These are phyloP conservation scores for Fusarium luffae DNA, from an alignment of 2,329 filamentous ascomycete genomes.

Conservation along the genomic window DNA sequence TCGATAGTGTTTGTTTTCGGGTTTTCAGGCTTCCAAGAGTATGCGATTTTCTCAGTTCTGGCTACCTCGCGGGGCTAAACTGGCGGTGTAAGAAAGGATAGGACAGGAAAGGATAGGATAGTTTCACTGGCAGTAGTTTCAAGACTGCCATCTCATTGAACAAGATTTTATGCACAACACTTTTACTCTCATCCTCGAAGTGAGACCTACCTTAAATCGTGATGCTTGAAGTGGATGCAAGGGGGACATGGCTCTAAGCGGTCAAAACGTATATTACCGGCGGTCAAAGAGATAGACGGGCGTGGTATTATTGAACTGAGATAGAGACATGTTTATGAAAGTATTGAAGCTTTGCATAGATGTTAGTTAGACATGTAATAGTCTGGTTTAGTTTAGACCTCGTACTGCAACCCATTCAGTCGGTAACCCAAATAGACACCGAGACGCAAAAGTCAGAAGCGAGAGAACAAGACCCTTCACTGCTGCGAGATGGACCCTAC, in stretches of 20 bases:
- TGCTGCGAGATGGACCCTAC: not conserved
- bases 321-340: not conserved
- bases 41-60: conserved; percentile 24
- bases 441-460: conserved; percentile 5
- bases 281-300: not conserved
- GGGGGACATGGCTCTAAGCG: not conserved
- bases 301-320: not conserved
- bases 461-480: not conserved
- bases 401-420: not conserved
- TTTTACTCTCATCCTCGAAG: not conserved
- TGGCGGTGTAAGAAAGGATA: conserved; percentile 39
- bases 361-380: conserved; percentile 8
- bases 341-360: not conserved
- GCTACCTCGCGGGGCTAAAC: conserved; percentile 44
- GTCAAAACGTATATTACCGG: not conserved
- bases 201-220: conserved; percentile 6
- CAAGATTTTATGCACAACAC: conserved; percentile 13
- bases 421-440: not conserved
- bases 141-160: conserved; percentile 29
- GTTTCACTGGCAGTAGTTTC: conserved; percentile 32
- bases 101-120: conserved; percentile 10
- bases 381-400: conserved; percentile 9
- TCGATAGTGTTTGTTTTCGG: conserved; percentile 27
- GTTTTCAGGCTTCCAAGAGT: conserved; percentile 18
- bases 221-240: not conserved